Evolutionary conservation across 805 yeast genomes (phyloP), one percentile per base, ranked within the genome.

Genomic region (Henningerozyma blattae): DNA sequence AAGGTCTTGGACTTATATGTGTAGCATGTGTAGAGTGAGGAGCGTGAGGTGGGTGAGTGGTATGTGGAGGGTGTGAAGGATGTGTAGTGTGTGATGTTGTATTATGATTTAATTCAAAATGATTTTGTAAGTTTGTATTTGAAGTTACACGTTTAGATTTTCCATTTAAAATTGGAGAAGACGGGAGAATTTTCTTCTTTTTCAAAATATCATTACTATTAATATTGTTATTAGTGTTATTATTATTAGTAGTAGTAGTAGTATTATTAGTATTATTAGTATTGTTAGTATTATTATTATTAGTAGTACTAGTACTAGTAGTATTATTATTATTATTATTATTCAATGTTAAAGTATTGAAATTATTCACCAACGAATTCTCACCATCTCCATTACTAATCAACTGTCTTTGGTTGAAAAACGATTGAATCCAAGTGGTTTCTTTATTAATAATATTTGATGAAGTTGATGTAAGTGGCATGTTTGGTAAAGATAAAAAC

Each of bases 341-440:
- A 10, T 20, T 20, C 10, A 20, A 20, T 20, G 22, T 20, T 7
- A 20, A 20, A 20, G 22, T 20, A 20, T 20, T n/a, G n/a, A n/a
- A n/a, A n/a, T n/a, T n/a, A n/a, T n/a, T n/a, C n/a, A n/a, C n/a
- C n/a, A n/a, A n/a, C n/a, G n/a, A n/a, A n/a, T n/a, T n/a, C n/a
- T n/a, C n/a, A n/a, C n/a, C n/a, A n/a, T n/a, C n/a, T n/a, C n/a
- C n/a, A n/a, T n/a, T n/a, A n/a, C n/a, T n/a, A 31, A 70, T 57
- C 46, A 76, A 46, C 32, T 76, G 74, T 43, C 78, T 75, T 2
- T 85, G 82, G 42, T 70, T 69, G 42, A 80, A 58, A 37, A 80
- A 62, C 33, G 85, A 70, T 31, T 77, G 80, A 12, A 80, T 76
- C 89, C 89, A 80, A 3, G 72, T 68, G 30, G 70, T 65, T 4